A percentile compares a stretch with the other conserved stretches of the same genome.
Conservation (phyloP, 345 rosid genomes). For the Camelina hispida region DNA sequence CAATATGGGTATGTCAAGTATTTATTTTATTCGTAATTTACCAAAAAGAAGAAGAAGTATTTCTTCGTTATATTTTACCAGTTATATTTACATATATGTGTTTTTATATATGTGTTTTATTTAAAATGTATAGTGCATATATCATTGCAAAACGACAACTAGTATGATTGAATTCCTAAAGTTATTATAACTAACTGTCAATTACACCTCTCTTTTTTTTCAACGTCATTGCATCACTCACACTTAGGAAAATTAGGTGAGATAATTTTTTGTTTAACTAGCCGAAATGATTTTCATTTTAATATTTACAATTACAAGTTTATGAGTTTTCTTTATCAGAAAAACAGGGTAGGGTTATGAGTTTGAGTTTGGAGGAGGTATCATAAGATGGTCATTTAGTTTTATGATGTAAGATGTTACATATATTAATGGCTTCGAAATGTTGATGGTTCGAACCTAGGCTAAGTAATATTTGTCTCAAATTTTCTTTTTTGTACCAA, state of each 20-base stretch:
- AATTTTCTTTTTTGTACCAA: too few relatives aligned
- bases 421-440: too few relatives aligned
- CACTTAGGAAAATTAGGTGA: neutral
- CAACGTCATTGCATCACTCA: neutral
- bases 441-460: too few relatives aligned
- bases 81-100: neutral
- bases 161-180: too few relatives aligned
- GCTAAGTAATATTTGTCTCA: too few relatives aligned
- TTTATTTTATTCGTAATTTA: too few relatives aligned
- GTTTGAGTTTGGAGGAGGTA: neutral
- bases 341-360: too few relatives aligned
- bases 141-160: neutral
- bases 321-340: neutral
- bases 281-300: neutral
- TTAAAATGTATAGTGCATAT: neutral
- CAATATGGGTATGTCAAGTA: slow-evolving; percentile 14
- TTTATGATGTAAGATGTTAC: neutral
- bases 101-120: neutral
- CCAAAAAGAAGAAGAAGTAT: neutral
- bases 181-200: too few relatives aligned
- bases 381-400: neutral
- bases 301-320: neutral
- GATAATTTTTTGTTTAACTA: neutral
- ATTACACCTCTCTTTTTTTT: too few relatives aligned
- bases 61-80: neutral